Evolutionary conservation across 805 yeast species (phyloP).

Genomic region (Teunomyces kruisii): DNA sequence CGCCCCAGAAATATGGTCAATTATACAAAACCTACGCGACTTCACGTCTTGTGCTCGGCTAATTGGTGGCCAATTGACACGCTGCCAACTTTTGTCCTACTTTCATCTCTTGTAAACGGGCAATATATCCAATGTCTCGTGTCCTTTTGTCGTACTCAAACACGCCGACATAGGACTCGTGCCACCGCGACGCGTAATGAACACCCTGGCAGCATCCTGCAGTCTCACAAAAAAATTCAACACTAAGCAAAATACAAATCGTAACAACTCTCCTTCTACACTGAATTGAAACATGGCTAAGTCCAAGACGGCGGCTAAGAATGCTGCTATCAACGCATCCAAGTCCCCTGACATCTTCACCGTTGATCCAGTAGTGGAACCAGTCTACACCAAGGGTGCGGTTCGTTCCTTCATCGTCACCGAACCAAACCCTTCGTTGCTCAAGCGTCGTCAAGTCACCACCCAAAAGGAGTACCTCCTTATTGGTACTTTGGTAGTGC

Average conservation of each 20-base stretch:
- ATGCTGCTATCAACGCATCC: conserved; percentile 10
- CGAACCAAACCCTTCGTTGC: conserved; percentile 43
- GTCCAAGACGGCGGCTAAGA: conserved; percentile 10
- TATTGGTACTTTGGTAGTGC: conserved; percentile 41
- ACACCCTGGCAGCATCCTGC: conserved; percentile 8
- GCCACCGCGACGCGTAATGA: conserved; percentile 4
- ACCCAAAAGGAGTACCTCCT: conserved; percentile 23
- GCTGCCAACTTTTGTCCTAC: no score
- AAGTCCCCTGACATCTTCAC: conserved; percentile 9
- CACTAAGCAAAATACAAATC: neutral
- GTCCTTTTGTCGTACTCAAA: neutral
- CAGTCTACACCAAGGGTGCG: conserved; percentile 45
- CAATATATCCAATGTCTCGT: neutral
- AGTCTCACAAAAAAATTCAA: conserved; percentile 3
- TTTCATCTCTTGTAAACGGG: no score
- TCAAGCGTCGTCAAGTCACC: conserved; percentile 22
- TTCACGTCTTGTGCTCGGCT: no score
- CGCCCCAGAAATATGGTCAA: no score
- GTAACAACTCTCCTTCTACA: neutral
- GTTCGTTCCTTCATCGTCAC: conserved; percentile 55
- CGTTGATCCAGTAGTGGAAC: conserved; percentile 43
- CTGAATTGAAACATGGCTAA: conserved; percentile 9
- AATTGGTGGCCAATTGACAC: no score
- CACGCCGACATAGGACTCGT: neutral
- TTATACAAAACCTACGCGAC: no score